Base-by-base conservation (phyloP, 768 basidiomycete species). In the Dentipellis sp. region DNA sequence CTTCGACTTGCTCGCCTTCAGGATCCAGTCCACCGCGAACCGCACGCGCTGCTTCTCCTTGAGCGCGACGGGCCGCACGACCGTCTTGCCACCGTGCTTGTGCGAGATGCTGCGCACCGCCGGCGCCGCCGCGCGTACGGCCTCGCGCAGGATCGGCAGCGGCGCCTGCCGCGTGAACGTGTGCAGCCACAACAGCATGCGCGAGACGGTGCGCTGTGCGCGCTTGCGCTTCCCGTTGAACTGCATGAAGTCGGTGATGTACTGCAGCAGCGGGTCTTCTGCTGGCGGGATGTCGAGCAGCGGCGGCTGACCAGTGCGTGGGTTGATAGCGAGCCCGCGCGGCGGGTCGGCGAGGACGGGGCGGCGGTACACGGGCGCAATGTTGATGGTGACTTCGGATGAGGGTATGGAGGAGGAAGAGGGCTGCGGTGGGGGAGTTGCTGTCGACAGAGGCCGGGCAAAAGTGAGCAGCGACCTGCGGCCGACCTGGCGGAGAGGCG, bases 1-100 rank as follows among this genome's bases (percentile, higher is more conserved):
- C 42, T 77, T 76, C 55, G 70, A 72, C 57, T 84, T 76, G 58
- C 80, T 79, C 11, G 81, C 83, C 5, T 82, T 71, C 47, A 91
- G 61, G 14, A 97, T 83, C 79, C 86, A 90, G 58, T 75, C 66
- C 38, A 95, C 74, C 3, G 83, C 93, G 50, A 73, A 78, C 36
- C 81, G 77, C 47, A 82, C 79, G 37, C 92, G 77, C 72, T 94
- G 91, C 65, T 87, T 82, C 72, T 93, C 91, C 53, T 76, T 83
- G 56, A 97, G 74, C 1, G 91, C 82, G 11, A 81, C 71, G 0
- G 94, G 93, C 40, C 76, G 80, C 46, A 75, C 69, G 10, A 83
- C 67, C n/a, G 72, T 76, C 70, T 93, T 93, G 16, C 83, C 79
- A 2, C 81, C 81, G 49, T 75, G 74, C 53, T 80, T 80, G 61